Evolutionary conservation across 2,329 filamentous ascomycete genomes (phyloP).

Genomic region (Aureobasidium zeae): DNA sequence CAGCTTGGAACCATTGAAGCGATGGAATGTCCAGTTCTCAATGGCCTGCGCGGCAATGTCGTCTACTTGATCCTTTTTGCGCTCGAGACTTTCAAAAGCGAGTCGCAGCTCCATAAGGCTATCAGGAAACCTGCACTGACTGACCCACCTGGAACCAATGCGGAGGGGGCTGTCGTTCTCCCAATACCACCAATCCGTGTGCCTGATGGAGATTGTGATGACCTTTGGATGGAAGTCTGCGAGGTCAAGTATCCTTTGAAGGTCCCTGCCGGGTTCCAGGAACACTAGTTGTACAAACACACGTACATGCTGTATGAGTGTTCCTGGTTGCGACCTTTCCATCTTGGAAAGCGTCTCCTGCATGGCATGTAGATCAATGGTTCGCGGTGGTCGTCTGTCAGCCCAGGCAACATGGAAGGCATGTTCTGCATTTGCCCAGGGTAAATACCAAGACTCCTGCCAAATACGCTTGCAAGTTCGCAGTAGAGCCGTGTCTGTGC

Average conservation of each 20-base stretch:
- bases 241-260: constrained; percentile 19
- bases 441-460: constrained; percentile 24
- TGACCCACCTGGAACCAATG: constrained; percentile 23
- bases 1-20: constrained; percentile 19
- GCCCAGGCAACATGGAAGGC: constrained; percentile 13
- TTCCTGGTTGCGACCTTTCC: neutral
- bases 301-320: constrained; percentile 10
- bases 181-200: constrained; percentile 32
- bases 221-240: constrained; percentile 19
- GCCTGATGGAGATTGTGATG: constrained; percentile 29
- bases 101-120: constrained; percentile 31
- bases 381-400: constrained; percentile 10
- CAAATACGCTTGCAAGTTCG: constrained; percentile 31
- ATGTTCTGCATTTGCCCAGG: constrained; percentile 11
- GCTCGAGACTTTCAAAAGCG: constrained; percentile 41
- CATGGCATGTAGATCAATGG: constrained; percentile 5
- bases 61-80: constrained; percentile 39
- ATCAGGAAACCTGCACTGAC: constrained; percentile 8
- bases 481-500: constrained; percentile 23
- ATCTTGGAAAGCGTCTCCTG: constrained; percentile 1
- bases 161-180: constrained; percentile 24
- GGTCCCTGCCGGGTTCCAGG: constrained; percentile 6
- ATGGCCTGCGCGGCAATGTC: constrained; percentile 33
- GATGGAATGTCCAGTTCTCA: constrained; percentile 30
- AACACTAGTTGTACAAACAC: constrained; percentile 15